Evolutionary conservation across 495 filamentous ascomycete species (phyloP), one percentile per base, ranked within the genome.

Genomic region (Penicillium coffeae): DNA sequence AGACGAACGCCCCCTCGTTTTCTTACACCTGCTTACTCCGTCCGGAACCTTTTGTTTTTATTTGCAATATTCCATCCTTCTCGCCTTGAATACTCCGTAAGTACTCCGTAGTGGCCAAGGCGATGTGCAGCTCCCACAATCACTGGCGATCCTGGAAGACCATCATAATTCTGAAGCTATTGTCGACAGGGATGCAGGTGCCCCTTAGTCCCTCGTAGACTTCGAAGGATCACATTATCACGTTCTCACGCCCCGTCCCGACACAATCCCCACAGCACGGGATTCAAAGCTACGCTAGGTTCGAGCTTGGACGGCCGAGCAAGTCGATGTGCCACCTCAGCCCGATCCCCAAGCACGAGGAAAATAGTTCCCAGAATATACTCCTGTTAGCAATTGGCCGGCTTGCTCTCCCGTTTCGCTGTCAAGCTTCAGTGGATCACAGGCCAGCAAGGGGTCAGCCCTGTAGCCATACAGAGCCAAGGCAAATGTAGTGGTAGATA

Each of bases 1-100:
- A n/a, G n/a, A 39, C 22, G 51, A 48, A 48, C 51, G 20, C 34
- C 51, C 39, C 43, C 49, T 46, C 22, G 21, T 32, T 35, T 14
- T 41, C 37, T 36, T 43, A 14, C 13, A n/a, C 19, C 50, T 39
- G 19, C 27, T 7, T 20, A 2, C n/a, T 8, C 1, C 25, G 18
- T 21, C 15, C 25, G 14, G 27, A 36, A n/a, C n/a, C 13, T 48
- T 44, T 51, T n/a, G n/a, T n/a, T n/a, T n/a, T n/a, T n/a, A n/a
- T n/a, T n/a, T n/a, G n/a, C n/a, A n/a, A n/a, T n/a, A n/a, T n/a
- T n/a, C n/a, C n/a, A n/a, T n/a, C n/a, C 38, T 21, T 41, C 18
- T 1, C 12, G 12, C 22, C n/a, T n/a, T n/a, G n/a, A n/a, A n/a
- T n/a, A n/a, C n/a, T n/a, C n/a, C n/a, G n/a, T n/a, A n/a, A n/a